Evolutionary conservation across 2,329 filamentous ascomycete species (phyloP).

Genomic region (Penicillium sp.): DNA sequence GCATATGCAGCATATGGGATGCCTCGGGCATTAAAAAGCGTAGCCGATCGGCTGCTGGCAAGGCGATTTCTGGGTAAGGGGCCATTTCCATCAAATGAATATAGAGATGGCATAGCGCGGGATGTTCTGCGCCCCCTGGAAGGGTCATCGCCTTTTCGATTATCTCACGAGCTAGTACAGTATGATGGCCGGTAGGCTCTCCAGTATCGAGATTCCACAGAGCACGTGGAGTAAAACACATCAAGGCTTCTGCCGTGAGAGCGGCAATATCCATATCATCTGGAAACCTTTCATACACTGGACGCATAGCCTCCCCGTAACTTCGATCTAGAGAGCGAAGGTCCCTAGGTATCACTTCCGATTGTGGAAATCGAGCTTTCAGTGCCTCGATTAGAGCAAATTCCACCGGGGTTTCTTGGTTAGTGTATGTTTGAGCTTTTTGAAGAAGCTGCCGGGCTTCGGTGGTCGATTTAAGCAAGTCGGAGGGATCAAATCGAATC

Average conservation of each 20-base stretch:
- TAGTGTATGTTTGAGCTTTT: neutral
- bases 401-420: neutral
- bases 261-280: neutral
- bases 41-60: neutral
- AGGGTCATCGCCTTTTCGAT: neutral
- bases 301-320: neutral
- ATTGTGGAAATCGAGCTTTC: neutral
- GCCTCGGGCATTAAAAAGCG: neutral
- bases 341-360: neutral
- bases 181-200: neutral
- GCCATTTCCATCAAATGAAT: constrained; percentile 4
- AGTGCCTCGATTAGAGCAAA: neutral
- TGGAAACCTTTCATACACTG: neutral
- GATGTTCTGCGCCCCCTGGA: neutral
- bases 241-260: neutral
- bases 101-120: neutral
- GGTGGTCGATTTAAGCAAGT: neutral
- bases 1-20: neutral
- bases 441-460: neutral
- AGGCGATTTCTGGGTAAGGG: neutral
- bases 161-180: neutral
- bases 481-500: neutral
- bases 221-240: neutral
- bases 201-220: neutral
- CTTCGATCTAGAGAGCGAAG: neutral